Percentiles rank a stretch among this genome's conserved stretches.
Conservation (phyloP, 768 basidiomycete species). For the Coprinopsis strossmayeri region DNA sequence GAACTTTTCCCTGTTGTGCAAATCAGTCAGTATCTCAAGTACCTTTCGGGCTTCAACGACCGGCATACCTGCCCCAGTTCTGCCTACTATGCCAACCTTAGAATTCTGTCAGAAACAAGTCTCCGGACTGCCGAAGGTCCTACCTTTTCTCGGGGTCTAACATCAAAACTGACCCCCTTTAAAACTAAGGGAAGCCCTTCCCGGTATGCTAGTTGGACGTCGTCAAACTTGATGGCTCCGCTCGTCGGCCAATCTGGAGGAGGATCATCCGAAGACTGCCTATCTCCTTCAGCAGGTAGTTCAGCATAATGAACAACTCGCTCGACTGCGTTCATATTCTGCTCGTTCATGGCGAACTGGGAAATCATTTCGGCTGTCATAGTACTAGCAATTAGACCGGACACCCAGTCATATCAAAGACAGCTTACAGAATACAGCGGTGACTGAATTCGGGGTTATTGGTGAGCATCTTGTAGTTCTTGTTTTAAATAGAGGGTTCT, state of each 20-base stretch:
- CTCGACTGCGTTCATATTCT: constrained; percentile 69
- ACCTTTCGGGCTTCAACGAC: constrained; percentile 6
- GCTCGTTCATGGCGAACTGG: constrained; percentile 52
- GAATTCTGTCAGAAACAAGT: too few relatives aligned
- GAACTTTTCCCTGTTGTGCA: constrained; percentile 53
- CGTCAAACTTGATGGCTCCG: constrained; percentile 48
- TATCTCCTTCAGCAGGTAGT: constrained; percentile 46
- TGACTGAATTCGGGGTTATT: too few relatives aligned
- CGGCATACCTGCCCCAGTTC: constrained; percentile 33
- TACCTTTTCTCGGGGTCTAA: constrained; percentile 61
- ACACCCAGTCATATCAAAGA: too few relatives aligned
- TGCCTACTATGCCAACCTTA: constrained; percentile 39
- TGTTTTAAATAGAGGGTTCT: too few relatives aligned
- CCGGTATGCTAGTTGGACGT: constrained; percentile 52
- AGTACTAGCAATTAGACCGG: neutral
- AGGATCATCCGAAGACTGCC: constrained; percentile 35
- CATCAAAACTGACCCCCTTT: constrained; percentile 47
- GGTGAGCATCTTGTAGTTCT: too few relatives aligned
- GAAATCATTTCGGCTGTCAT: constrained; percentile 45
- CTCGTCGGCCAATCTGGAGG: constrained; percentile 39
- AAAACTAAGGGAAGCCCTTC: constrained; percentile 59
- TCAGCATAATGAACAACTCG: constrained; percentile 62
- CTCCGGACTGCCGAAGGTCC: too few relatives aligned
- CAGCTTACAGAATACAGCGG: constrained; percentile 38
- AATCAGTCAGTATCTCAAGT: neutral